These are phyloP conservation scores for Populus euphratica DNA, from an alignment of 345 rosid species.

Conservation along the genomic window DNA sequence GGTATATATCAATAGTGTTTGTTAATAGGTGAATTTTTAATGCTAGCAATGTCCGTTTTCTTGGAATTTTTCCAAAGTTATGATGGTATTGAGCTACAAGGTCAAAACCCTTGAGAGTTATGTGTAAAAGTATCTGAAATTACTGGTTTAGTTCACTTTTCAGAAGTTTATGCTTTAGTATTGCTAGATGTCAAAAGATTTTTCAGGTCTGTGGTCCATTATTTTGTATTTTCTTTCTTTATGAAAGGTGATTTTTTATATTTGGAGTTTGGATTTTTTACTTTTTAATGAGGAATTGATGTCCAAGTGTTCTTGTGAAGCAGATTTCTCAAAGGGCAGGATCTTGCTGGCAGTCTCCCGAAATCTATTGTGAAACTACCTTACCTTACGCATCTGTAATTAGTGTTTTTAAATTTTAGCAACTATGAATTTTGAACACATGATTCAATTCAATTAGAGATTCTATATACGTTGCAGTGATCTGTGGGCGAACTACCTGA, in stretches of 20 bases:
- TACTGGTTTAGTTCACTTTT: neutral
- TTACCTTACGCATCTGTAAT: slow-evolving; percentile 11
- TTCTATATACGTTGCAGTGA: neutral
- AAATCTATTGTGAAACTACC: slow-evolving; percentile 12
- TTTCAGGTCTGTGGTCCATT: neutral
- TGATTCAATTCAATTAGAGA: neutral
- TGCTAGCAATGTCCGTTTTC: neutral
- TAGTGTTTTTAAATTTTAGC: neutral
- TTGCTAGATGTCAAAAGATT: neutral
- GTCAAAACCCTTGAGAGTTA: neutral
- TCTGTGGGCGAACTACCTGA: slow-evolving; percentile 12
- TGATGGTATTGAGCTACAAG: neutral
- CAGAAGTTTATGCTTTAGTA: neutral
- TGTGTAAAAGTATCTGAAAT: neutral
- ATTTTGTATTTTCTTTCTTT: neutral
- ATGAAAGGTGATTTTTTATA: neutral
- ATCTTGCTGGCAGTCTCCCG: slow-evolving; percentile 15
- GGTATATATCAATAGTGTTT: neutral
- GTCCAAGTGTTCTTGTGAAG: neutral
- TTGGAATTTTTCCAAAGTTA: neutral
- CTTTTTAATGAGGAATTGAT: neutral
- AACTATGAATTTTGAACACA: neutral
- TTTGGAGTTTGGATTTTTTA: neutral
- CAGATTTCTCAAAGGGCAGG: slow-evolving; percentile 10
- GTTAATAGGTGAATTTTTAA: neutral